Evolutionary conservation across 306 rosid genomes (phyloP).

Genomic region (Prunus campanulata): DNA sequence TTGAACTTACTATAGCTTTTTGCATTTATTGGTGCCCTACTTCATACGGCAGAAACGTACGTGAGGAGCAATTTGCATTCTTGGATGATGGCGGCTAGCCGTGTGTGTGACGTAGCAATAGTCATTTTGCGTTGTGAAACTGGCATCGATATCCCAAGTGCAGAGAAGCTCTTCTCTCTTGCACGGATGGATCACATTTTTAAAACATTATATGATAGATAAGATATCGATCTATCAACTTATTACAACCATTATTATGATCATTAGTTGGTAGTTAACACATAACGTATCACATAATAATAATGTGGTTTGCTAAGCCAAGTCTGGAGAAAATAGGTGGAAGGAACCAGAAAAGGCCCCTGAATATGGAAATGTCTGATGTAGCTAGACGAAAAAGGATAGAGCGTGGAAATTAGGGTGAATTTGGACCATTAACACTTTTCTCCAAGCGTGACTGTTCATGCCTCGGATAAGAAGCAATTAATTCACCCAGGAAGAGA

Average conservation of each 20-base stretch:
- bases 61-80: background rate
- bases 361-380: background rate
- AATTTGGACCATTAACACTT: background rate
- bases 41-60: background rate
- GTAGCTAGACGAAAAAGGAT: background rate
- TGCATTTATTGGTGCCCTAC: conserved; percentile 9
- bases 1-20: background rate
- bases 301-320: background rate
- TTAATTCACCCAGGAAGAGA: background rate
- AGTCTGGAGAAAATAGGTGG: background rate
- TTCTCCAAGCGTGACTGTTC: background rate
- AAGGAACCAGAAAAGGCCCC: background rate
- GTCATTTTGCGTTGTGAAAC: no score
- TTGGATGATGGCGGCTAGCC: no score
- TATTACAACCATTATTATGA: no score
- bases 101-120: no score
- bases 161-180: no score
- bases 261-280: no score
- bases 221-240: no score
- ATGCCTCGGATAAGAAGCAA: conserved; percentile 18
- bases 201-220: no score
- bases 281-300: no score
- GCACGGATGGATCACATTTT: no score
- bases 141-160: no score
- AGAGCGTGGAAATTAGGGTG: background rate